Base-by-base conservation (phyloP, 2,329 filamentous ascomycete genomes). In the Xylaria sp. region DNA sequence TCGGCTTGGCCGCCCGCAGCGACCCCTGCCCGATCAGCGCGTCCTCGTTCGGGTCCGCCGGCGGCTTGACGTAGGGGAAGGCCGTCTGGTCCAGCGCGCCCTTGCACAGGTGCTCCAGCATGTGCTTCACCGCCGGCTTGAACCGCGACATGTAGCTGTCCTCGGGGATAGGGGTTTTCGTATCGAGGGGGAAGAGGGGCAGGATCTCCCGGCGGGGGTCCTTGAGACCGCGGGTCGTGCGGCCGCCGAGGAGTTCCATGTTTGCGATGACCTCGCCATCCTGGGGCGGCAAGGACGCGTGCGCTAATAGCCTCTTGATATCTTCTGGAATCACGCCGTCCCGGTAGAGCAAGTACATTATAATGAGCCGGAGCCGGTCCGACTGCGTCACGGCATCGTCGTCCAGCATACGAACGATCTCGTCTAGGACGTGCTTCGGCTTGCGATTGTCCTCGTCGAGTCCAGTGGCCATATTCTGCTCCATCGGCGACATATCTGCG, bases 361-460 rank as follows among this genome's bases (percentile, higher is more conserved):
- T 83, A 44, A 99, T 85, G 7, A 99, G 82, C 3, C 94, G 89
- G 39, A 97, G 76, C 39, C 94, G 86, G 69, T 97, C 93, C 4
- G 85, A 75, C 9, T 83, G 81, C 2, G 78, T 78, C 24, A 96
- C 82, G 21, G 82, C 83, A 13, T 91, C 88, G 65, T 97, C 91
- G 69, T 97, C 94, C 9, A 99, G 75, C n/a, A 96, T 80, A 18
- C 90, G 86, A 24, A 95, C 89, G 16, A 97, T 80, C 60, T 95
- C 87, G 61, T 94, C 91, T 22, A 92, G 85, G 44, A 96, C 75
- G 65, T 95, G 91, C 74, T 95, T 97, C 8, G 93, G 90, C 70
- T 94, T 96, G 66, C 89, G 88, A 67, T 88, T 89, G 67, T 97
- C 92, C 73, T 97, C 93, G 64, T 97, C 94, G 4, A 97, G 76